phyloP scores from a whole-genome alignment of 176 grass and related monocot species.

The Hyparrhenia diplandra region DNA sequence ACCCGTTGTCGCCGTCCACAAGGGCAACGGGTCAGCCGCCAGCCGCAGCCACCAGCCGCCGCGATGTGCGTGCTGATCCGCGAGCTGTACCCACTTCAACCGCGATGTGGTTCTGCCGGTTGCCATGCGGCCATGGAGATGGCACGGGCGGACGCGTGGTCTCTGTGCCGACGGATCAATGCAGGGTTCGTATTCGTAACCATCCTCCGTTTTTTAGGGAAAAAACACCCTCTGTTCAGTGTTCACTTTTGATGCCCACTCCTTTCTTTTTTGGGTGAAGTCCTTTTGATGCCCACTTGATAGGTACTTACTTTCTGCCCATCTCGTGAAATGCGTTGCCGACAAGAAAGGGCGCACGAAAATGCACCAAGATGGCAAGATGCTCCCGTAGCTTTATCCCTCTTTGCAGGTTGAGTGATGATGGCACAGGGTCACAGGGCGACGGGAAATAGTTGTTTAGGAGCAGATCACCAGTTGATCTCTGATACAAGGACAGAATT shows the following conservation, averaged over 20 bases:
- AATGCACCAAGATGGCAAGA: too few relatives aligned
- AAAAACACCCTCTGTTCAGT: not conserved
- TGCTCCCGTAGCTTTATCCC: not conserved
- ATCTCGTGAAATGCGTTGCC: constrained; percentile 4
- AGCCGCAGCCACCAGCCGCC: not conserved
- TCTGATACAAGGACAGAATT: not conserved
- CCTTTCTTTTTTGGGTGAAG: too few relatives aligned
- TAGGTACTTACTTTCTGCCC: not conserved
- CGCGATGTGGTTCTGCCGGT: too few relatives aligned
- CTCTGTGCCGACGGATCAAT: not conserved
- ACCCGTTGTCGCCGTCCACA: not conserved
- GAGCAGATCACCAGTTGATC: not conserved
- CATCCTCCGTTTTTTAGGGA: not conserved
- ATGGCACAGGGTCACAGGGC: too few relatives aligned
- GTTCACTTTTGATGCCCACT: not conserved
- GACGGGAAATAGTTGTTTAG: constrained; percentile 2
- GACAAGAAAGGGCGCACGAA: not conserved
- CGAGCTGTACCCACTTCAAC: not conserved
- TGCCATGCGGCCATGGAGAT: not conserved
- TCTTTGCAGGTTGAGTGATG: not conserved
- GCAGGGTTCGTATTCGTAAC: not conserved
- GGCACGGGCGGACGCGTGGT: not conserved
- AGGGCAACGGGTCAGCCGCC: not conserved
- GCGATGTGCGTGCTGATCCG: not conserved
- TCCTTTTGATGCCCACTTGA: not conserved